Evolutionary conservation across 768 basidiomycete species (phyloP), one percentile per base, ranked within the genome.

Genomic region (Collybiopsis luxurians): DNA sequence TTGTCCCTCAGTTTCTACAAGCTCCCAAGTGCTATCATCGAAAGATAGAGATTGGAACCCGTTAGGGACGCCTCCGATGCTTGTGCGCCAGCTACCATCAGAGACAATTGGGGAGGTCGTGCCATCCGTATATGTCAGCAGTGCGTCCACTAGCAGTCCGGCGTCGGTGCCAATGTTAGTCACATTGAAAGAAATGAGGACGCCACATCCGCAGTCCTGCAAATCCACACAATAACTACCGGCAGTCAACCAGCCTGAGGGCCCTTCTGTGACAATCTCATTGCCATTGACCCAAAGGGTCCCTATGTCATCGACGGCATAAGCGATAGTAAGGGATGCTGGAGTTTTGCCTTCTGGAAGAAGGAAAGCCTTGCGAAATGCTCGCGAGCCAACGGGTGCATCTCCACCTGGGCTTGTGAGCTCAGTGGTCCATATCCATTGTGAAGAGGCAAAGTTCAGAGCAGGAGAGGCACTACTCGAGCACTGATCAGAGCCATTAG

Each of bases 231-330:
- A 53, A 21, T 50, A 70, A 4, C 63, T 57, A 30, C 69, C 64
- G 3, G 60, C 53, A 1, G 55, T 53, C 19, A 24, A 24, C 19
- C 42, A 58, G 10, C 60, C 66, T 5, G 63, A n/a, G n/a, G n/a
- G n/a, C n/a, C n/a, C 64, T 3, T 65, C 57, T 0, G 61, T 40
- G 5, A 67, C 68, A 12, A 70, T 60, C 5, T 61, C 36, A 1
- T 55, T 55, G 15, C 70, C 72, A 47, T 72, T 68, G 2, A 64
- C 65, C 26, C 65, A 72, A 3, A 73, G 56, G 2, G 67, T 61
- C 51, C 65, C 70, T 42, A 56, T 62, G 47, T 71, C 62, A 54
- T 71, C 70, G 6, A 64, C 68, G 11, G 69, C 65, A 23, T 65
- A 60, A 2, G 71, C 51, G 9, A 71, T 52, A 2, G 55, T 48